phyloP scores from a whole-genome alignment of 768 basidiomycete genomes.

The Tephrocybe sp. region DNA sequence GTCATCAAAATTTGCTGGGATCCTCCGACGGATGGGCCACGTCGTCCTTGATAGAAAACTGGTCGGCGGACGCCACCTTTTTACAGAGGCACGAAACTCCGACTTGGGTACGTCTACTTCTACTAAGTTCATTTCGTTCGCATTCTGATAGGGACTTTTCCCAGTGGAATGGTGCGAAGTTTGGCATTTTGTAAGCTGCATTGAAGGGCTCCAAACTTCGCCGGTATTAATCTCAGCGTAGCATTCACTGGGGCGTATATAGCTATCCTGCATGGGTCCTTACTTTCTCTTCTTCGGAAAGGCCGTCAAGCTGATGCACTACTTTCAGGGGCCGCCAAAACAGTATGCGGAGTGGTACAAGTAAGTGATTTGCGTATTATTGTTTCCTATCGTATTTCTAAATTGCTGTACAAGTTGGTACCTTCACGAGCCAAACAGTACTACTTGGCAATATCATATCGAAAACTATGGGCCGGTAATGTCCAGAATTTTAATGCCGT shows the following conservation, averaged over 20 bases:
- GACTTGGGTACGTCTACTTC: constrained; percentile 38
- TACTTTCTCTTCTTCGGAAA: no score
- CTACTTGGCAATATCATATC: constrained; percentile 47
- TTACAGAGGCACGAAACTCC: constrained; percentile 49
- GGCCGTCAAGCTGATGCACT: background rate
- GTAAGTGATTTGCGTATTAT: constrained; percentile 38
- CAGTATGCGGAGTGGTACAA: constrained; percentile 57
- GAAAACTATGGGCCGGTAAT: constrained; percentile 44
- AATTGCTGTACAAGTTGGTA: constrained; percentile 31
- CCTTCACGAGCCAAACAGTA: constrained; percentile 35
- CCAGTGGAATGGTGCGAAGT: constrained; percentile 52
- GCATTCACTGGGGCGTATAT: constrained; percentile 50
- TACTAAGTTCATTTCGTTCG: background rate
- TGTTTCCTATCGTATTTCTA: no score
- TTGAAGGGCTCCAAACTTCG: constrained; percentile 6
- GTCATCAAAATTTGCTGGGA: constrained; percentile 37
- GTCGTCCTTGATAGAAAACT: constrained; percentile 34
- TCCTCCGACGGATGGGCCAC: constrained; percentile 35
- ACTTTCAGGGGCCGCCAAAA: constrained; percentile 31
- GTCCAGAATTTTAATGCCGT: background rate
- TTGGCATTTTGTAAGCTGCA: constrained; percentile 57
- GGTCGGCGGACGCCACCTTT: constrained; percentile 33
- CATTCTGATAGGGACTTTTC: background rate
- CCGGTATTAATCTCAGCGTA: no score
- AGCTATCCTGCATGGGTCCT: constrained; percentile 43